Percentiles rank a stretch among this genome's conserved stretches.
Evolutionary conservation across 108 stramenopile species (phyloP).

Genomic region (Discostella pseudostelligera): DNA sequence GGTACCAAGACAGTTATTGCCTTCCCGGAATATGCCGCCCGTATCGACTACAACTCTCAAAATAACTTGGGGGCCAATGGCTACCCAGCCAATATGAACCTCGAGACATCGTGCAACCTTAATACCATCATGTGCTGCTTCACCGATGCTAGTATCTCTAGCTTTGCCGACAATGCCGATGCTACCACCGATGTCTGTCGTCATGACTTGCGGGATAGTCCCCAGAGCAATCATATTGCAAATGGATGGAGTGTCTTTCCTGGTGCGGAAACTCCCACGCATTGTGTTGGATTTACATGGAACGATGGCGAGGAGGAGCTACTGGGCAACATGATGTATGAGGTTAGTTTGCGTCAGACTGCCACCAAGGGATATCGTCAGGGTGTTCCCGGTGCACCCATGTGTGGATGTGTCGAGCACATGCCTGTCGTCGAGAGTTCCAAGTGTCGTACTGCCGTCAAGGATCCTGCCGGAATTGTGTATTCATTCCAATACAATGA

Average conservation of each 20-base stretch:
- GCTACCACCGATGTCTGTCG: constrained; percentile 29
- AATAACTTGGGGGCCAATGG: constrained; percentile 21
- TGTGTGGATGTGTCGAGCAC: constrained; percentile 49
- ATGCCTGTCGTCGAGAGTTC: constrained; percentile 28
- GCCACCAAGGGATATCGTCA: constrained; percentile 31
- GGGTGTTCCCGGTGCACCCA: constrained; percentile 46
- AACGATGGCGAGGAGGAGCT: constrained; percentile 1
- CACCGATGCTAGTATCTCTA: constrained; percentile 17
- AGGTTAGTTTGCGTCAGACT: constrained; percentile 27
- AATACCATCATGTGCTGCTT: constrained; percentile 45
- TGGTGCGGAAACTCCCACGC: constrained; percentile 8
- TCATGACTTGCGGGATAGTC: constrained; percentile 28
- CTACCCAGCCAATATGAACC: constrained; percentile 36
- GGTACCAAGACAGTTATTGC: constrained; percentile 5
- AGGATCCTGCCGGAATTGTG: neutral
- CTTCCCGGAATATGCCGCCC: constrained; percentile 36
- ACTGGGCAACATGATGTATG: constrained; percentile 29
- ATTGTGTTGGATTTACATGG: constrained; percentile 43
- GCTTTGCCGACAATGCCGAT: neutral
- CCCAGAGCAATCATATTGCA: constrained; percentile 33
- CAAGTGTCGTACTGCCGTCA: constrained; percentile 12
- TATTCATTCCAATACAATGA: constrained; percentile 19
- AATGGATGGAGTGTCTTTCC: constrained; percentile 32
- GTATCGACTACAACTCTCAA: constrained; percentile 17
- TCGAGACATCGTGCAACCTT: constrained; percentile 20